Base-by-base conservation (phyloP, 345 rosid genomes). In the Nasturtium officinale region DNA sequence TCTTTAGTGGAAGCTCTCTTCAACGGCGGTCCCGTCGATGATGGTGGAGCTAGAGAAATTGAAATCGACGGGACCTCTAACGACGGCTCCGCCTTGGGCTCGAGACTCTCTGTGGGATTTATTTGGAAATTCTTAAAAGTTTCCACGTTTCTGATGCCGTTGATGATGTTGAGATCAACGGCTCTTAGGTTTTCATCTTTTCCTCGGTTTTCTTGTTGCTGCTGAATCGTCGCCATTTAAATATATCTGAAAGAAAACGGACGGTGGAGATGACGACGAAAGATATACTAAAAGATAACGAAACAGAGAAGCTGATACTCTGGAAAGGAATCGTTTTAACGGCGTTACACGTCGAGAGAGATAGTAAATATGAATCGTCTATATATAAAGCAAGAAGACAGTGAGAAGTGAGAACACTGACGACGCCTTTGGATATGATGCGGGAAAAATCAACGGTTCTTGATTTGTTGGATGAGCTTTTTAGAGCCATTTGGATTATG, bases 1-100 rank as follows among this genome's bases (percentile, higher is more conserved):
- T 90, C 98, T 74, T 91, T 90, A 37, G 95, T 86, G 8, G 93
- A 86, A 13, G 89, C 74, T 58, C 94, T 81, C 74, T 82, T 89
- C 40, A 80, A 79, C 51, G 84, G 84, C 8, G 79, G 80, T 66
- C 45, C 51, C n/a, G 30, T 33, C 47, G 80, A 30, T 45, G 80
- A 57, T 6, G 80, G 65, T 20, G 86, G 80, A 75, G 79, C 55
- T 3, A 78, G 64, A 20, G 80, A 51, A 46, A 70, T 70, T n/a
- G 80, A 68, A 7, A 53, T 40, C 6, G 84, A 35, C 17, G 90
- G 86, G 17, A 68, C 73, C 16, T 74, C 83, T 1, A 62, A 13
- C 47, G 81, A 77, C 4, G 83, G 86, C 71, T 89, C 96, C 45
- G 81, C 20, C 52, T 87, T 87, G 0, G 75, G 83, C 15, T 64